Conservation (phyloP, 306 rosid species). For the Gastrolobium villosum region DNA sequence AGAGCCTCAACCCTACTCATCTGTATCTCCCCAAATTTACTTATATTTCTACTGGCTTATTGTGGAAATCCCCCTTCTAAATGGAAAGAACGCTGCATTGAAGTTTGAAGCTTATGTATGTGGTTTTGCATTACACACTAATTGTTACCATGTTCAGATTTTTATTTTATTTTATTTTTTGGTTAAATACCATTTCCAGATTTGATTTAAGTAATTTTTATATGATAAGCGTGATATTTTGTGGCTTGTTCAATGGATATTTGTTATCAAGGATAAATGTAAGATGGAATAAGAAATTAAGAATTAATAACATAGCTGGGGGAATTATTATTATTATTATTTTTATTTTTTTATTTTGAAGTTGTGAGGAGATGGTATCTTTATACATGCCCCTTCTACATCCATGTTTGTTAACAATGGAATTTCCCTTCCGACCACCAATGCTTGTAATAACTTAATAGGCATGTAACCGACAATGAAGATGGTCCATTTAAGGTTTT, state of each 20-base stretch:
- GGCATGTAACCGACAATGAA: conserved; percentile 18
- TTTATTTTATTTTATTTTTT: neutral
- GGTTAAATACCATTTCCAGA: too few relatives aligned
- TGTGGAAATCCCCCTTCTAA: conserved; percentile 19
- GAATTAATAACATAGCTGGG: neutral
- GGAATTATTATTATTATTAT: neutral
- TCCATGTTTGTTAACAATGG: conserved; percentile 15
- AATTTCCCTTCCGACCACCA: conserved; percentile 24
- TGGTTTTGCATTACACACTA: conserved; percentile 1
- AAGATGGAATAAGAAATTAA: conserved; percentile 16
- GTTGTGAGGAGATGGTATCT: neutral
- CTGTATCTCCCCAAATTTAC: neutral
- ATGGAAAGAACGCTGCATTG: neutral
- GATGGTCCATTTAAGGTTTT: conserved; percentile 19
- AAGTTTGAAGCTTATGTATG: conserved; percentile 26
- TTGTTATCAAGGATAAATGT: conserved; percentile 13
- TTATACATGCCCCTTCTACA: neutral
- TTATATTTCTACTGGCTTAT: conserved; percentile 1
- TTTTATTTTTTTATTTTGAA: neutral
- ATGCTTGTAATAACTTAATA: conserved; percentile 14
- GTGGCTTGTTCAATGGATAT: conserved; percentile 11
- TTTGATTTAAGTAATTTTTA: too few relatives aligned
- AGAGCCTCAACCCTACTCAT: too few relatives aligned
- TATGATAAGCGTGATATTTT: neutral
- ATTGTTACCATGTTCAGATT: conserved; percentile 19